Evolutionary conservation across 768 basidiomycete genomes (phyloP).

Genomic region (Mycena chlorophos): DNA sequence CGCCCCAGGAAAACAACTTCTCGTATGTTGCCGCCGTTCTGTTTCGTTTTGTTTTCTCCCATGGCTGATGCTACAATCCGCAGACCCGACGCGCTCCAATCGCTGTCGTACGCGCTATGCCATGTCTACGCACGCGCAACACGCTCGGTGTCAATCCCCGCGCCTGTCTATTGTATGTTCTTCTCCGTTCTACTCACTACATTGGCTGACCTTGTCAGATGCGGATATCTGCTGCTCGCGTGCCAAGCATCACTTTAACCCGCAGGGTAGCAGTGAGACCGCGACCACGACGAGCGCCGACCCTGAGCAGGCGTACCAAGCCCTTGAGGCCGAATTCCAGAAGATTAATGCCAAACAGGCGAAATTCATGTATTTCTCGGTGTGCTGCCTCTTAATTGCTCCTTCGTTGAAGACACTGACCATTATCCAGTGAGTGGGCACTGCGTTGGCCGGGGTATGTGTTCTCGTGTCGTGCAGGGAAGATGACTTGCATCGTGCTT

Average conservation of each 20-base stretch:
- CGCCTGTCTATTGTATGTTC: constrained; percentile 75
- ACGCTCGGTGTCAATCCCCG: constrained; percentile 81
- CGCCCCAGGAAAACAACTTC: constrained; percentile 57
- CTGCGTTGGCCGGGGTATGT: constrained; percentile 39
- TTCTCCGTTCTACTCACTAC: neutral
- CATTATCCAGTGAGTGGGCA: neutral
- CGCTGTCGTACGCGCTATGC: constrained; percentile 68
- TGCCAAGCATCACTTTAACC: constrained; percentile 64
- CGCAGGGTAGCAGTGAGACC: constrained; percentile 44
- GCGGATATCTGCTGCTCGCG: constrained; percentile 72
- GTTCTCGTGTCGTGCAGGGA: no score
- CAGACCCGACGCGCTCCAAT: constrained; percentile 68
- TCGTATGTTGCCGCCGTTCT: constrained; percentile 41
- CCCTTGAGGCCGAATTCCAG: constrained; percentile 51
- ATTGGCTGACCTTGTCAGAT: constrained; percentile 39
- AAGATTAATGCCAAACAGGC: constrained; percentile 42
- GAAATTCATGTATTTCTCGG: constrained; percentile 39
- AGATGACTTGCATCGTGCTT: no score
- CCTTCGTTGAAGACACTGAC: neutral
- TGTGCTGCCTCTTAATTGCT: neutral
- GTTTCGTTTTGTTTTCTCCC: neutral
- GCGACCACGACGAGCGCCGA: constrained; percentile 35
- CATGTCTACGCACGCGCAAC: constrained; percentile 81
- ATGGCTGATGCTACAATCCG: constrained; percentile 1
- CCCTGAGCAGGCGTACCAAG: constrained; percentile 38